Conservation (phyloP, 1,284 basidiomycete genomes). For the Melampsora occidentalis region DNA sequence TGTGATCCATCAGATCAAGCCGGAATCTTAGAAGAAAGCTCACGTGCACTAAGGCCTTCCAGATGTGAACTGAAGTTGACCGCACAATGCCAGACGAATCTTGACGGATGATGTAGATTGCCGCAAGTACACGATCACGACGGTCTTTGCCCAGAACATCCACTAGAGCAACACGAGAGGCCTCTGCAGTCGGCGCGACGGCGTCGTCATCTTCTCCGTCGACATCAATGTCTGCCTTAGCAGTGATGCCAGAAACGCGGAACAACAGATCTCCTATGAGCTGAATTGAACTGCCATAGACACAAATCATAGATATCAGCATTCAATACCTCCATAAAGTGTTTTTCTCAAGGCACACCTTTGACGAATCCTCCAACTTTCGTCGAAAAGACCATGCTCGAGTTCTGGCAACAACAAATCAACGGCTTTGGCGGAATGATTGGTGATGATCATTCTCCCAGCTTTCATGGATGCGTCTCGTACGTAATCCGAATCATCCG, state of each 20-base stretch:
- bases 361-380: conserved; percentile 44
- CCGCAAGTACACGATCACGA: conserved; percentile 83
- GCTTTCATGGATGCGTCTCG: conserved; percentile 96
- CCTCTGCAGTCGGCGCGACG: conserved; percentile 62
- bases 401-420: conserved; percentile 92
- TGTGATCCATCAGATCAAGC: not conserved
- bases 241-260: conserved; percentile 96
- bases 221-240: conserved; percentile 76
- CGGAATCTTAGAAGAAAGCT: conserved; percentile 5
- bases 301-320: not conserved
- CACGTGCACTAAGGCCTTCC: conserved; percentile 87
- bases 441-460: conserved; percentile 96
- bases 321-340: not conserved
- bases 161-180: conserved; percentile 76
- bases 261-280: conserved; percentile 93
- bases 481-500: conserved; percentile 84
- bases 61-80: conserved; percentile 89
- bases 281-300: conserved; percentile 66
- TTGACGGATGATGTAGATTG: conserved; percentile 88
- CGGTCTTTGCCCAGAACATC: conserved; percentile 86
- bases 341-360: conserved; percentile 20
- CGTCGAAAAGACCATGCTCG: conserved; percentile 70
- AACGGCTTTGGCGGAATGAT: conserved; percentile 87
- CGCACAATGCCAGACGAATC: conserved; percentile 87
- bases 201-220: conserved; percentile 62